phyloP scores from a whole-genome alignment of 2,329 filamentous ascomycete genomes.

The Kalmusia sp. region DNA sequence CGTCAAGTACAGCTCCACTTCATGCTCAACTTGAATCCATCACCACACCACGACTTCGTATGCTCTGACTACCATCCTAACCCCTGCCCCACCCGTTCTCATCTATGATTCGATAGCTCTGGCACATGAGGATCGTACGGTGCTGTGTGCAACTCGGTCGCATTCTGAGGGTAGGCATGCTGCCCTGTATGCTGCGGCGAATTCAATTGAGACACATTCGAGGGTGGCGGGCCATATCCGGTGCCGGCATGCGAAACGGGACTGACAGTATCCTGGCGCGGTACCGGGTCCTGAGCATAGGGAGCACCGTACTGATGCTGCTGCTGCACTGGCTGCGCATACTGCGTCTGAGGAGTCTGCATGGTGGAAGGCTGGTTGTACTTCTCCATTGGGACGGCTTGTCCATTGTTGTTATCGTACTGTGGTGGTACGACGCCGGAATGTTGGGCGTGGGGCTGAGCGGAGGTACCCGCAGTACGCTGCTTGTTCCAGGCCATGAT shows the following conservation, averaged over 20 bases:
- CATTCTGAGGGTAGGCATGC: slow-evolving; percentile 4
- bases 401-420: slow-evolving; percentile 8
- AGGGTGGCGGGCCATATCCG: neutral
- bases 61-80: too few species aligned
- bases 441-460: too few species aligned
- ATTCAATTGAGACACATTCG: slow-evolving; percentile 4
- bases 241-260: slow-evolving; percentile 12
- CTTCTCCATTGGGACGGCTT: slow-evolving; percentile 16
- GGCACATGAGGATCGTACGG: slow-evolving; percentile 6
- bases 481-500: slow-evolving; percentile 14
- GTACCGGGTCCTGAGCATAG: slow-evolving; percentile 14
- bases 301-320: slow-evolving; percentile 6
- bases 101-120: slow-evolving; percentile 4
- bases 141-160: slow-evolving; percentile 4
- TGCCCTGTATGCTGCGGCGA: slow-evolving; percentile 10
- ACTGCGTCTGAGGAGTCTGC: slow-evolving; percentile 8
- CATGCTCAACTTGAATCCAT: too few species aligned
- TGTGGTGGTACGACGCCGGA: slow-evolving; percentile 7
- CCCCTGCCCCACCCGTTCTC: too few species aligned
- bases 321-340: slow-evolving; percentile 9
- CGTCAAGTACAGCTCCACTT: too few species aligned
- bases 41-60: too few species aligned
- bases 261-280: slow-evolving; percentile 17
- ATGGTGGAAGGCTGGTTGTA: slow-evolving; percentile 7
- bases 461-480: slow-evolving; percentile 1